These are phyloP conservation scores for Tuber magnatum DNA, from an alignment of 495 filamentous ascomycete genomes.

Conservation along the genomic window DNA sequence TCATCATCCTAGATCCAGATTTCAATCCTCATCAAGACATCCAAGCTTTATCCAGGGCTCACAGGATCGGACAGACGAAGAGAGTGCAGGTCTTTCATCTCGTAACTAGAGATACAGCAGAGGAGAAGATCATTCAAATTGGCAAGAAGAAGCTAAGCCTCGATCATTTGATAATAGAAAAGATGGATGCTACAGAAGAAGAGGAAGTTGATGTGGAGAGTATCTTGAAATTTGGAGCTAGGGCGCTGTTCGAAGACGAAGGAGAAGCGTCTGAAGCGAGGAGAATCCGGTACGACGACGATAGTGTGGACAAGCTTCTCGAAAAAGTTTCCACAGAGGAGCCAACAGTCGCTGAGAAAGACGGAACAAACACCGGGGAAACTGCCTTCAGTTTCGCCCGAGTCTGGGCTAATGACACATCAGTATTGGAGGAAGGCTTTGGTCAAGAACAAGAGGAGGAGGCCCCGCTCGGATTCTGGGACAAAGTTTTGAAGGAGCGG, in stretches of 20 bases:
- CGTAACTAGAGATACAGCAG: constrained; percentile 76
- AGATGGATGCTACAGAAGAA: constrained; percentile 71
- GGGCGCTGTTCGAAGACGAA: constrained; percentile 74
- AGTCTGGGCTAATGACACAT: constrained; percentile 81
- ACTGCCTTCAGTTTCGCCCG: constrained; percentile 83
- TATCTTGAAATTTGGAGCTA: constrained; percentile 79
- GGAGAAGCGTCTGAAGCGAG: constrained; percentile 49
- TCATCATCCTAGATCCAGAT: constrained; percentile 96
- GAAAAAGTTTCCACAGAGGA: constrained; percentile 78
- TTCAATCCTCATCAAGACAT: constrained; percentile 99
- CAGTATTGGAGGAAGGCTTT: constrained; percentile 43
- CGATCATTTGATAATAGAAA: constrained; percentile 87
- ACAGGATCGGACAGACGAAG: constrained; percentile 91
- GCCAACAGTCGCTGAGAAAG: constrained; percentile 50
- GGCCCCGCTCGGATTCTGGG: constrained; percentile 64
- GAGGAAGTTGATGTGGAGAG: constrained; percentile 71
- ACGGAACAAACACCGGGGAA: constrained; percentile 51
- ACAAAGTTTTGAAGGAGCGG: constrained; percentile 73
- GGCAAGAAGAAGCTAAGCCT: constrained; percentile 91
- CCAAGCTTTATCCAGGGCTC: constrained; percentile 86
- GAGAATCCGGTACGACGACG: constrained; percentile 65
- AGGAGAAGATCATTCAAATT: constrained; percentile 95
- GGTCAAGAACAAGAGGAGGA: constrained; percentile 56
- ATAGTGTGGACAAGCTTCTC: constrained; percentile 76
- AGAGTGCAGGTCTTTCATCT: constrained; percentile 93